Conservation (phyloP, 2,329 filamentous ascomycete genomes). For the Trichoderma semiorbis region DNA sequence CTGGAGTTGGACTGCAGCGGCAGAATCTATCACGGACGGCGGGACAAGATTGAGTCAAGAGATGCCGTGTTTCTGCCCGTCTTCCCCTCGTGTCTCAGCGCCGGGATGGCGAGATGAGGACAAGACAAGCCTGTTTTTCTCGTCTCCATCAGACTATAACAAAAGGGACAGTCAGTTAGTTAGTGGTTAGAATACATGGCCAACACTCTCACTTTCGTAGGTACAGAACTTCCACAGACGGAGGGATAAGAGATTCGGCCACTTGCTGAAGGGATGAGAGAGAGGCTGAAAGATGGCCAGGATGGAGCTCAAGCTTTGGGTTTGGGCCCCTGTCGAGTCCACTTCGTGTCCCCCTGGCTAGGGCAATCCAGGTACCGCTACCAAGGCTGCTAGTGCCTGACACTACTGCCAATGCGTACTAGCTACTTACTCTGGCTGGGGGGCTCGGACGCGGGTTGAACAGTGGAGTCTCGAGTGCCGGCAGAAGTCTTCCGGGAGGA, state of each 20-base stretch:
- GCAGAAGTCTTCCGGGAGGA: slow-evolving; percentile 4
- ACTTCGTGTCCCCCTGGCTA: background rate
- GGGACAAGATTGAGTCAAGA: background rate
- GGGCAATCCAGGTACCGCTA: background rate
- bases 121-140: background rate
- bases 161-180: background rate
- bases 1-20: background rate
- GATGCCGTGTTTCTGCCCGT: background rate
- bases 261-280: background rate
- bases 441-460: slow-evolving; percentile 2
- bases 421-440: background rate
- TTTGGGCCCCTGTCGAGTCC: background rate
- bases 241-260: background rate
- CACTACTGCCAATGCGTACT: background rate
- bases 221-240: background rate
- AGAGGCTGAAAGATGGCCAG: background rate
- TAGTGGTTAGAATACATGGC: background rate
- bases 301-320: background rate
- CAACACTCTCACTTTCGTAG: background rate
- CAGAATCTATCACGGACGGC: background rate
- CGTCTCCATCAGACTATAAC: background rate
- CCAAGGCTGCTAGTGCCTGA: background rate
- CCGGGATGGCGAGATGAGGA: background rate
- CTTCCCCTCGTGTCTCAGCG: background rate
- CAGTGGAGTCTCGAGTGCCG: slow-evolving; percentile 6